Evolutionary conservation across 352 stramenopile genomes (phyloP).

Genomic region (Phytophthora hibernalis): DNA sequence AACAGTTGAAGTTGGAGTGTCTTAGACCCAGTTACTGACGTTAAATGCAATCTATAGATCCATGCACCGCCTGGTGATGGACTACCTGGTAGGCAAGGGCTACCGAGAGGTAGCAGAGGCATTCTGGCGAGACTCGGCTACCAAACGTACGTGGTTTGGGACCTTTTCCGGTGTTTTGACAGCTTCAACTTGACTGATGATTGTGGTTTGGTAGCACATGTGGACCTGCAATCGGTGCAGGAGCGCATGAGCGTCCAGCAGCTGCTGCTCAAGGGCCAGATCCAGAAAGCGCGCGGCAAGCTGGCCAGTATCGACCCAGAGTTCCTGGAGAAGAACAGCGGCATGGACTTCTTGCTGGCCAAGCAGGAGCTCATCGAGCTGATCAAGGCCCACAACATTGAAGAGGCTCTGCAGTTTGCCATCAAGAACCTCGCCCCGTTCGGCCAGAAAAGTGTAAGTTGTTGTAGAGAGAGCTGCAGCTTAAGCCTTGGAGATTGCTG

Average conservation of each 20-base stretch:
- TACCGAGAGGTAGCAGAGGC: slow-evolving; percentile 80
- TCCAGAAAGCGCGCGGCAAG: slow-evolving; percentile 67
- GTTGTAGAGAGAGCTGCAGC: slow-evolving; percentile 1
- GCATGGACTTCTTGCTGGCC: slow-evolving; percentile 78
- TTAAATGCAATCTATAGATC: slow-evolving; percentile 41
- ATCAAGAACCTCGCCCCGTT: slow-evolving; percentile 77
- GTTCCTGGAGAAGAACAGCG: slow-evolving; percentile 65
- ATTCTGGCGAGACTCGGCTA: slow-evolving; percentile 75
- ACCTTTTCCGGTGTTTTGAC: not conserved
- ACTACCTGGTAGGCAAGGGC: slow-evolving; percentile 83
- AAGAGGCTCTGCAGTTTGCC: slow-evolving; percentile 74
- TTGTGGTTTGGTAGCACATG: slow-evolving; percentile 46
- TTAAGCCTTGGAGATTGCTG: not conserved
- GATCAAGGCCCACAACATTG: slow-evolving; percentile 71
- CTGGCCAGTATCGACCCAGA: slow-evolving; percentile 59
- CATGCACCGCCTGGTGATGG: slow-evolving; percentile 85
- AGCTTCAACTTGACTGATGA: slow-evolving; percentile 27
- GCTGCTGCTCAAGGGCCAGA: slow-evolving; percentile 64
- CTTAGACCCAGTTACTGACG: slow-evolving; percentile 1
- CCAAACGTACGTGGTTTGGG: slow-evolving; percentile 57
- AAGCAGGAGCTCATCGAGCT: slow-evolving; percentile 87
- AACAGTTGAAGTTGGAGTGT: not conserved
- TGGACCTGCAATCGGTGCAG: slow-evolving; percentile 80
- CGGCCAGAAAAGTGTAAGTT: slow-evolving; percentile 77
- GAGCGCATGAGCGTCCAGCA: slow-evolving; percentile 77